phyloP scores from a whole-genome alignment of 202 grass and related monocot species.

The Setaria italica region DNA sequence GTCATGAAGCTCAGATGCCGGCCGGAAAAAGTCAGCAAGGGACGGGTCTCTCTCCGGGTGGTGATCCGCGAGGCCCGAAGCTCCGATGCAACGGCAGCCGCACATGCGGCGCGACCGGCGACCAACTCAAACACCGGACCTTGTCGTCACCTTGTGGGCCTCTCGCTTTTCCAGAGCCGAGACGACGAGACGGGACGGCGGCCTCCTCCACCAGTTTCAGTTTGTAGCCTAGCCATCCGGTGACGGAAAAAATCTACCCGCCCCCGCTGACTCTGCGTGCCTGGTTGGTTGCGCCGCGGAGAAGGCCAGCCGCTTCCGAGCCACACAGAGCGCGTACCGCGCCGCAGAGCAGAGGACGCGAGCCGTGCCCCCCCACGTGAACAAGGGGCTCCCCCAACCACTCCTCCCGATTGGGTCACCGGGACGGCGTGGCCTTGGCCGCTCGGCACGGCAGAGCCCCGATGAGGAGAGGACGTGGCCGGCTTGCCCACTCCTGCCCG shows the following conservation, averaged over 20 bases:
- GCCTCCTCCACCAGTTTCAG: neutral
- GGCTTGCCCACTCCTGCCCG: neutral
- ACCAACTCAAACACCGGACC: slow-evolving; percentile 7
- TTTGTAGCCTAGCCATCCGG: too few relatives aligned
- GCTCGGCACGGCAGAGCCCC: too few relatives aligned
- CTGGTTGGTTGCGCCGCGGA: neutral
- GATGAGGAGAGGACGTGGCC: too few relatives aligned
- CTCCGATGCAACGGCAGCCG: neutral
- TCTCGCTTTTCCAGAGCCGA: neutral
- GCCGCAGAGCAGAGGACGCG: too few relatives aligned
- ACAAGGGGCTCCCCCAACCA: neutral
- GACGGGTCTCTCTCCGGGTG: too few relatives aligned
- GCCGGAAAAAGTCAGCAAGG: neutral
- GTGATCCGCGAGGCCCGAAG: too few relatives aligned
- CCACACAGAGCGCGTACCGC: too few relatives aligned
- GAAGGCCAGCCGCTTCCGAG: too few relatives aligned
- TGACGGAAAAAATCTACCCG: slow-evolving; percentile 1
- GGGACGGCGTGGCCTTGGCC: too few relatives aligned
- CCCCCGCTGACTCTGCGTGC: slow-evolving; percentile 34
- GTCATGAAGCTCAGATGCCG: neutral
- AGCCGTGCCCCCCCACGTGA: slow-evolving; percentile 27
- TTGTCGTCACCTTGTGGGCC: slow-evolving; percentile 40
- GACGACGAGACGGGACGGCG: neutral
- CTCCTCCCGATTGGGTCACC: neutral
- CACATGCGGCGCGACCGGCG: neutral